Base-by-base conservation (phyloP, 768 basidiomycete species). In the Scleroderma bovista region DNA sequence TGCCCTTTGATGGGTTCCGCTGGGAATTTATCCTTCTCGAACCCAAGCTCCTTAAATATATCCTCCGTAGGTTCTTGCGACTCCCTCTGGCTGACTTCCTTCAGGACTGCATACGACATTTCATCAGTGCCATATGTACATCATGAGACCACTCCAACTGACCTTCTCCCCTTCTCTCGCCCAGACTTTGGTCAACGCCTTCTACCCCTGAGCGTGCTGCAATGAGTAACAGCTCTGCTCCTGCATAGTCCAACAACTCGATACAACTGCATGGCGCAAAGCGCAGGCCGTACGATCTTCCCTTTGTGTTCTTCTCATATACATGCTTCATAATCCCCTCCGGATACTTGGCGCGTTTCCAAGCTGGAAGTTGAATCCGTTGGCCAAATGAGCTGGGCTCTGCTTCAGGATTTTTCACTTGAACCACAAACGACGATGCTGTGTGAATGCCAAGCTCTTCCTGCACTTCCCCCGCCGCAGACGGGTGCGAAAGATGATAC, bases 381-480 rank as follows among this genome's bases (percentile, higher is more conserved):
- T 51, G 57, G 0, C 69, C 67, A 1, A 60, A 72, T 3, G 68
- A 68, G 2, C 65, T 63, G 0, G 41, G 41, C 26, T 77, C 72
- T 11, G 76, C 76, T 0, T 75, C 65, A 1, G 80, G 80, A 52
- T 83, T 83, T 67, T 81, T 84, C 43, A 83, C 76, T 53, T 84
- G 81, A 6, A 84, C 34, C 15, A 80, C 67, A 54, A 83, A 84
- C 0, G 77, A 76, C 0, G 77, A 78, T 0, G 77, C 75, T 1
- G 66, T 64, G 44, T 72, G 63, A 48, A 86, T 79, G 3, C 80
- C 79, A 6, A 86, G 67, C 6, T 69, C 75, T 17, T 68, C 57
- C 51, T 84, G 84, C 0, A 83, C 81, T 3, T 79, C 74, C 10
- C 80, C 78, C 34, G 74, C 59, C 16, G 72, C 67, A 16, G 65